Evolutionary conservation across 1,284 basidiomycete species (phyloP), one percentile per base, ranked within the genome.

Genomic region (Tylopilus microsporus): DNA sequence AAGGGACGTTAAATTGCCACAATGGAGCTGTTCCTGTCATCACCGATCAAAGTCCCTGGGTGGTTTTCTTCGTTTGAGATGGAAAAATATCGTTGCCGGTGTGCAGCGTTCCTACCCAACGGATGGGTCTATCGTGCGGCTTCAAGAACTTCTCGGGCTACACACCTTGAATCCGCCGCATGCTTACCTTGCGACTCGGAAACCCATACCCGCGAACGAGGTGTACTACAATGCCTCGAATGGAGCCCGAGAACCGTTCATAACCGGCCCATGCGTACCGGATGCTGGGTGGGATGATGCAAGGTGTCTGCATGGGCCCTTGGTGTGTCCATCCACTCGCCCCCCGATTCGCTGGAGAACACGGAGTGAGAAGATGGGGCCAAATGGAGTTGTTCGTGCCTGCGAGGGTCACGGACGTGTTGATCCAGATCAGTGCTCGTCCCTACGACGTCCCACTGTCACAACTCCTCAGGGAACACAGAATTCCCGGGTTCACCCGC

Each of bases 271-370:
- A 49, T 19, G 32, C 39, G 46, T 21, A 18, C 49, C 34, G 9
- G 16, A 42, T 48, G 54, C 41, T 30, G 11, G 43, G 18, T 45
- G 41, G 39, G 25, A 48, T 41, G 9, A 49, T 41, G n/a, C n/a
- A 50, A 49, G 18, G 19, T 34, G n/a, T 53, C 42, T 48, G 42
- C 21, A 39, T 30, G 39, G 42, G 9, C 36, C n/a, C 15, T 34
- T 42, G 18, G 25, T 18, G 16, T 8, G 25, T 49, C 45, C 37
- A n/a, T 51, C 43, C 25, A 39, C 51, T 39, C 52, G 9, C 49
- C 55, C 19, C 34, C 47, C 85, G 83, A 63, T 83, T 82, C 82
- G 34, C 55, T 34, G 60, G 25, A 45, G 56, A 53, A 49, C 43
- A 59, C 34, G 41, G 47, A 57, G 55, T 65, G 65, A 64, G 63